These are phyloP conservation scores for Sutorius eximius DNA, from an alignment of 1,284 basidiomycete species.

Conservation along the genomic window DNA sequence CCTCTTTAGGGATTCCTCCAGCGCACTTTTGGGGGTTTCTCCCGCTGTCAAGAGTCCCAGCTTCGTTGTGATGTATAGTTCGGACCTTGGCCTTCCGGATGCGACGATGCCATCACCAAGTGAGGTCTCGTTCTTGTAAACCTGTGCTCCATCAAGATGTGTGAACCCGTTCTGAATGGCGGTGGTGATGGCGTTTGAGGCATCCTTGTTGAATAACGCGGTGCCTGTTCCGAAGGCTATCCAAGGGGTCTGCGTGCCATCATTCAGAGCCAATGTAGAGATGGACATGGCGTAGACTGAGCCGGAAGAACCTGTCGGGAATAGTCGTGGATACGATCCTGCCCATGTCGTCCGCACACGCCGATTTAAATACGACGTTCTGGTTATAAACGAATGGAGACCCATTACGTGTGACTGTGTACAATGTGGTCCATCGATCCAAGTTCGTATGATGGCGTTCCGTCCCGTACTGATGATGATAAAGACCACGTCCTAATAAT, in stretches of 20 bases:
- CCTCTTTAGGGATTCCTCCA: conserved; percentile 57
- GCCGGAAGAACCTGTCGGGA: conserved; percentile 19
- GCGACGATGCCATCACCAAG: conserved; percentile 55
- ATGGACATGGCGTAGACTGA: conserved; percentile 34
- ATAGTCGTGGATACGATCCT: not conserved
- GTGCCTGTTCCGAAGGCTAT: conserved; percentile 73
- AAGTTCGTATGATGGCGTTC: not conserved
- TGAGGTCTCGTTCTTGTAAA: conserved; percentile 62
- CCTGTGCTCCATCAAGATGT: conserved; percentile 73
- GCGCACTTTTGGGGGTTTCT: conserved; percentile 49
- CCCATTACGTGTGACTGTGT: conserved; percentile 6
- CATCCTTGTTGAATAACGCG: conserved; percentile 55
- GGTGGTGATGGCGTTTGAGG: conserved; percentile 43
- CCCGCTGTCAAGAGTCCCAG: conserved; percentile 38
- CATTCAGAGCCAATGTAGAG: conserved; percentile 53
- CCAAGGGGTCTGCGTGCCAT: conserved; percentile 57
- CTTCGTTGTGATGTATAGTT: conserved; percentile 69
- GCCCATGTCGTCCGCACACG: too few relatives aligned
- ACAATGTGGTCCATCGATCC: not conserved
- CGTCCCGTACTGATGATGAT: not conserved
- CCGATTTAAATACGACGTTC: conserved; percentile 14
- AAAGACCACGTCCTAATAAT: conserved; percentile 1
- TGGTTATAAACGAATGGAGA: not conserved
- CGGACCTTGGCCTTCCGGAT: conserved; percentile 46
- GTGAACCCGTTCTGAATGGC: conserved; percentile 65